Conservation (phyloP, 2,329 filamentous ascomycete species). For the Aspergillus luchuensis region DNA sequence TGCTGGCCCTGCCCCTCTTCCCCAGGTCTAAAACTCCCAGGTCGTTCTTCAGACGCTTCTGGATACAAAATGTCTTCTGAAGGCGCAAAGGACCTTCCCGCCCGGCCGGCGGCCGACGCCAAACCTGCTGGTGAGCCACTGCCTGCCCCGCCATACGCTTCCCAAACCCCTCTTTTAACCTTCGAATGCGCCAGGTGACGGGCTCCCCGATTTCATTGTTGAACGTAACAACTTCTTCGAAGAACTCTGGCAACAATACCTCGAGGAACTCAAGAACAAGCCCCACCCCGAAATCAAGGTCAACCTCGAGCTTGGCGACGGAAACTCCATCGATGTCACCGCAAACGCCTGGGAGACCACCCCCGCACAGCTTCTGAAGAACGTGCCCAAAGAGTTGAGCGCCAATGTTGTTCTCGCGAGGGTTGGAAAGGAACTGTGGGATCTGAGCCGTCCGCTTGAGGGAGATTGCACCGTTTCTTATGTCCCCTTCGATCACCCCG, state of each 20-base stretch:
- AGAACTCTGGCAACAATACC: slow-evolving; percentile 78
- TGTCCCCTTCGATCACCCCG: slow-evolving; percentile 72
- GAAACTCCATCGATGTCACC: slow-evolving; percentile 42
- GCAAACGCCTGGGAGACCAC: slow-evolving; percentile 92
- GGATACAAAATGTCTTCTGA: slow-evolving; percentile 37
- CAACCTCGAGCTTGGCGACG: slow-evolving; percentile 47
- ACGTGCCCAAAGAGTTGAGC: slow-evolving; percentile 85
- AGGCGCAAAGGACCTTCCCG: slow-evolving; percentile 39
- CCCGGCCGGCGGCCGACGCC: slow-evolving; percentile 36
- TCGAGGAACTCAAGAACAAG: slow-evolving; percentile 68
- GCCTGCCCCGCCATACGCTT: slow-evolving; percentile 38
- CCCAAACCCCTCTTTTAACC: slow-evolving; percentile 29
- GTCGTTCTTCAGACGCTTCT: slow-evolving; percentile 15
- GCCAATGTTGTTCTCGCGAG: slow-evolving; percentile 80
- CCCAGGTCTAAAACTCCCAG: slow-evolving; percentile 27
- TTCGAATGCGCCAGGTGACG: slow-evolving; percentile 29
- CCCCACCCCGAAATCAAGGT: slow-evolving; percentile 53
- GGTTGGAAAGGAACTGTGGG: slow-evolving; percentile 82
- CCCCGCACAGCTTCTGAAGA: slow-evolving; percentile 72
- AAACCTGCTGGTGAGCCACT: slow-evolving; percentile 28
- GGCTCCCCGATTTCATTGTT: slow-evolving; percentile 73
- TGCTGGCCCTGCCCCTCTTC: slow-evolving; percentile 14
- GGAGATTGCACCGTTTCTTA: slow-evolving; percentile 82
- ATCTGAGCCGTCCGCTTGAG: slow-evolving; percentile 87
- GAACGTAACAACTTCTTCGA: slow-evolving; percentile 87